Conservation (phyloP, 768 basidiomycete species). For the Leucocoprinus leucothites region DNA sequence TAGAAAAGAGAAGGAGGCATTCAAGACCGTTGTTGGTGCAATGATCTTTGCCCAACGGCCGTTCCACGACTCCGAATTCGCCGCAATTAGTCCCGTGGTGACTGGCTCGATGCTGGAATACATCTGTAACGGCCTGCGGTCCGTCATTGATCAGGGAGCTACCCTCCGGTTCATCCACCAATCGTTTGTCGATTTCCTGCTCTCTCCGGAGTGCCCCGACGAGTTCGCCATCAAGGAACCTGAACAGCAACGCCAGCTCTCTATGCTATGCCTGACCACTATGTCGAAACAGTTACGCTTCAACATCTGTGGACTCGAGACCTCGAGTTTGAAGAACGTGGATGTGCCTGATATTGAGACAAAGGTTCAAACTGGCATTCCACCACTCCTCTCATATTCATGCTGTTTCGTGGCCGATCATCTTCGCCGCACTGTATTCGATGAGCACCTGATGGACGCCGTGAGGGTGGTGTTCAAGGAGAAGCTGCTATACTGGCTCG, state of each 20-base stretch:
- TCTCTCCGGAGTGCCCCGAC: slow-evolving; percentile 11
- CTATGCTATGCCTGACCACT: slow-evolving; percentile 19
- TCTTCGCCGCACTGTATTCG: slow-evolving; percentile 10
- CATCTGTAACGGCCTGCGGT: slow-evolving; percentile 17
- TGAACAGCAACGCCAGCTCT: slow-evolving; percentile 18
- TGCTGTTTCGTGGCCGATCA: slow-evolving; percentile 30
- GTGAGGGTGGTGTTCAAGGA: slow-evolving; percentile 21
- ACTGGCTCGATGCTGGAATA: slow-evolving; percentile 15
- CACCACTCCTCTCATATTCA: slow-evolving; percentile 24
- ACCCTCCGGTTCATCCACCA: slow-evolving; percentile 20
- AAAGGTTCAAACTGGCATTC: slow-evolving; percentile 20
- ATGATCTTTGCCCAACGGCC: slow-evolving; percentile 22
- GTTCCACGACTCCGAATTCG: slow-evolving; percentile 11
- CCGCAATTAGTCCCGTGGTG: background rate
- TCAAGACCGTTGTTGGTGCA: slow-evolving; percentile 18
- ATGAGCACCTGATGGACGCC: slow-evolving; percentile 6
- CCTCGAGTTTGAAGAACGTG: slow-evolving; percentile 25
- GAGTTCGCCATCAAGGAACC: slow-evolving; percentile 16
- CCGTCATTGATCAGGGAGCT: slow-evolving; percentile 16
- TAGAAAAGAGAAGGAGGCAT: slow-evolving; percentile 1
- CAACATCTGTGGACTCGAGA: slow-evolving; percentile 30
- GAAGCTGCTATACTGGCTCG: slow-evolving; percentile 28
- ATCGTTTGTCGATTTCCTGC: slow-evolving; percentile 27
- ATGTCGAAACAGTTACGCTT: slow-evolving; percentile 29
- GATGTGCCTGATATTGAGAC: slow-evolving; percentile 21